phyloP scores from a whole-genome alignment of 192 early-diverging fungal genomes.

The Mortierella hygrophila region DNA sequence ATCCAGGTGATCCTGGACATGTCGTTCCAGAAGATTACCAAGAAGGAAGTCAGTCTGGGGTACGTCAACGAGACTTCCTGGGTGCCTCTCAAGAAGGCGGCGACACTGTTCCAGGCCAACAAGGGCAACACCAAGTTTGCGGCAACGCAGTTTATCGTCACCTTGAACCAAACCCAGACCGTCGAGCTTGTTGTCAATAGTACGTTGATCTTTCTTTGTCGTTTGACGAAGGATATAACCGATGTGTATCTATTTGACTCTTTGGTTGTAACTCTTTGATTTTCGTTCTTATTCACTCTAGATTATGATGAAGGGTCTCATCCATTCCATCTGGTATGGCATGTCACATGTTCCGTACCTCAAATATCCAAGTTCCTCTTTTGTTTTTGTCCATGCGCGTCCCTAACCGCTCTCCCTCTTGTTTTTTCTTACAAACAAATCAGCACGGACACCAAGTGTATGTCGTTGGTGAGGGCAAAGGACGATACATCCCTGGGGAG shows the following conservation, averaged over 20 bases:
- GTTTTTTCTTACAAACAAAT: neutral
- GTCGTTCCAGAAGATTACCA: slow-evolving; percentile 10
- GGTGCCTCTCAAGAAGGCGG: slow-evolving; percentile 13
- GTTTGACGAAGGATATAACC: too few species aligned
- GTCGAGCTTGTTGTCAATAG: slow-evolving; percentile 45
- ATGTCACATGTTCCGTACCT: too few species aligned
- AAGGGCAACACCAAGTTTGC: slow-evolving; percentile 6
- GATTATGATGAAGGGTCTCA: slow-evolving; percentile 41
- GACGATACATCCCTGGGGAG: slow-evolving; percentile 7
- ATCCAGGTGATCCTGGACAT: slow-evolving; percentile 16
- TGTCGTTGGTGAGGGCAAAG: slow-evolving; percentile 33
- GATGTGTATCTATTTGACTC: neutral
- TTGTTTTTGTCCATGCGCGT: neutral
- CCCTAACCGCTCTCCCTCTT: neutral
- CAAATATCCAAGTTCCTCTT: too few species aligned
- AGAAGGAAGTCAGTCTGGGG: neutral
- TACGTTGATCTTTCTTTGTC: slow-evolving; percentile 3
- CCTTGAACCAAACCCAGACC: slow-evolving; percentile 9
- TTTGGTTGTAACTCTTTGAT: neutral
- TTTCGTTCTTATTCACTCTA: neutral
- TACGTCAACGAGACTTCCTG: slow-evolving; percentile 33
- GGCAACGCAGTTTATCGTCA: slow-evolving; percentile 2
- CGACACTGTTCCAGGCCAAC: slow-evolving; percentile 23
- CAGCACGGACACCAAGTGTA: slow-evolving; percentile 58
- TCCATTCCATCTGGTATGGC: slow-evolving; percentile 49